Conservation (phyloP, 108 stramenopile genomes). For the Licmophora abbreviata region DNA sequence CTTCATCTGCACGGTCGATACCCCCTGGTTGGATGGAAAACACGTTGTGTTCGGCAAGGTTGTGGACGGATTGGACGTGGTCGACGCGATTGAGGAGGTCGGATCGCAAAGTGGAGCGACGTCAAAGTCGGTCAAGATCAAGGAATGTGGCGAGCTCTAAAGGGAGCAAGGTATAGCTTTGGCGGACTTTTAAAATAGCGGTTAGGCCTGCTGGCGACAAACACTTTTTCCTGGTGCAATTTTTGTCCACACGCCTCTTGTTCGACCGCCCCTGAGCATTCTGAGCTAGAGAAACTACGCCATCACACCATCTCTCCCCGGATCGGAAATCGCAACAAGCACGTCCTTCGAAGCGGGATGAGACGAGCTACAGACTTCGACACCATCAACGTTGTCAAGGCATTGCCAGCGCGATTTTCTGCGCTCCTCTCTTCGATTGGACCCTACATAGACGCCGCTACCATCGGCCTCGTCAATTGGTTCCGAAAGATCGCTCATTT, state of each 20-base stretch:
- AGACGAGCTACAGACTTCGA: too few relatives aligned
- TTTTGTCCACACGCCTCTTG: not conserved
- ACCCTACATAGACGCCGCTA: too few relatives aligned
- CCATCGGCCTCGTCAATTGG: not conserved
- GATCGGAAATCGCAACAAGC: not conserved
- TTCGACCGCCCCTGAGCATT: not conserved
- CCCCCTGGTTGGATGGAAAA: conserved; percentile 88
- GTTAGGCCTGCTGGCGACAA: not conserved
- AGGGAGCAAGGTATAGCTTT: not conserved
- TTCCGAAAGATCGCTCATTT: not conserved
- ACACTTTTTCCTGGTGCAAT: not conserved
- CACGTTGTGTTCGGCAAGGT: conserved; percentile 87
- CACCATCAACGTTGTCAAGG: too few relatives aligned
- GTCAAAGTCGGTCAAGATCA: conserved; percentile 54
- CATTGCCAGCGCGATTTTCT: too few relatives aligned
- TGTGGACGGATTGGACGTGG: conserved; percentile 75
- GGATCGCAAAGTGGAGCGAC: conserved; percentile 71
- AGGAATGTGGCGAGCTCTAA: conserved; percentile 78
- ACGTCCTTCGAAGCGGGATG: too few relatives aligned
- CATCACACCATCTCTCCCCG: not conserved
- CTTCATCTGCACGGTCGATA: conserved; percentile 92
- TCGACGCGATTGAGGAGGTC: conserved; percentile 76
- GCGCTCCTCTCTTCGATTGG: too few relatives aligned
- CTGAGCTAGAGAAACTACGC: not conserved
- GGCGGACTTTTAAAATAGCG: not conserved